A percentile compares a stretch with the other conserved stretches of the same genome.
phyloP scores from a whole-genome alignment of 2,329 filamentous ascomycete genomes.

The Pseudogymnoascus sp. region DNA sequence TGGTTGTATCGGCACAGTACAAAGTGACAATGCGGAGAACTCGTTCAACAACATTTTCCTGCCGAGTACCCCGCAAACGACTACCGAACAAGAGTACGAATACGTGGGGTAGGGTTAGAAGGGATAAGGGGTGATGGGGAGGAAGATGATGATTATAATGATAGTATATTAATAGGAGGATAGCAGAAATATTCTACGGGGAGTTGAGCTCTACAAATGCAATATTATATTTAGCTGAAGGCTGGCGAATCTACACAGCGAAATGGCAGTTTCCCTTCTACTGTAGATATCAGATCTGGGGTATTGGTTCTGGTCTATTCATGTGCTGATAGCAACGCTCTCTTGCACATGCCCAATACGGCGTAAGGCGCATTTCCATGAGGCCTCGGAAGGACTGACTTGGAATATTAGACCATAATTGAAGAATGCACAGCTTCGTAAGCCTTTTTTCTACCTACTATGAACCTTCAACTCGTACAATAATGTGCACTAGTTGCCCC shows the following conservation, averaged over 20 bases:
- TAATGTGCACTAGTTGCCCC: background rate
- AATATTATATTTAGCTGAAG: background rate
- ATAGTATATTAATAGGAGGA: too few species aligned
- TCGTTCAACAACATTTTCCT: background rate
- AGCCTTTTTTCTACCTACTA: background rate
- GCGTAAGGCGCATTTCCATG: background rate
- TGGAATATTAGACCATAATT: background rate
- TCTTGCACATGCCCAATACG: background rate
- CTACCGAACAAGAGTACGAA: background rate
- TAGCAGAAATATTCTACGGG: too few species aligned
- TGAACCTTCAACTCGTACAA: too few species aligned
- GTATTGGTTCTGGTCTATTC: background rate
- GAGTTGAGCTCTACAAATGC: background rate
- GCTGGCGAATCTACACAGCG: background rate
- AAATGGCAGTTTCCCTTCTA: background rate
- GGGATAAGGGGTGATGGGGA: background rate
- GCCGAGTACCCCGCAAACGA: background rate
- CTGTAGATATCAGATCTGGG: background rate
- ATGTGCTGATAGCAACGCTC: background rate
- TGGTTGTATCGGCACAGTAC: background rate
- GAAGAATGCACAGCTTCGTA: background rate
- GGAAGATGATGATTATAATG: background rate
- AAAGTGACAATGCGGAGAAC: background rate
- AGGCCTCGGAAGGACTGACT: background rate
- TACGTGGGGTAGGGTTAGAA: background rate